Evolutionary conservation across 306 rosid species (phyloP).

Genomic region (Gleditsia sinensis): DNA sequence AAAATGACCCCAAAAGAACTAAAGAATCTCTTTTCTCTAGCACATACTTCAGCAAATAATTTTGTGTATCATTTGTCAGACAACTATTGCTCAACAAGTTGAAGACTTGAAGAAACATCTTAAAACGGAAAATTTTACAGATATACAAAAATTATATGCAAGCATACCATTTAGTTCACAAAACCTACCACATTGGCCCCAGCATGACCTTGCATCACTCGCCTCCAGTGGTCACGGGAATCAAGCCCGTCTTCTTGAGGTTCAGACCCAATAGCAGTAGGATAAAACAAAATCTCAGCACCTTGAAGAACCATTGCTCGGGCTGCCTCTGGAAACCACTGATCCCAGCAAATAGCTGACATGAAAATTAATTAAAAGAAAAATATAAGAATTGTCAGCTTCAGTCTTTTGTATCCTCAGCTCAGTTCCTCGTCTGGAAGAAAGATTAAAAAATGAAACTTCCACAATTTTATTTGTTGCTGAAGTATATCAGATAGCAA

Average conservation of each 20-base stretch:
- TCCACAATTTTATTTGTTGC: background rate
- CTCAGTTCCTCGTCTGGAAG: constrained; percentile 2
- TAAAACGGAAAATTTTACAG: constrained; percentile 4
- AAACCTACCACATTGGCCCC: constrained; percentile 85
- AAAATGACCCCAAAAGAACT: background rate
- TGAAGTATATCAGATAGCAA: background rate
- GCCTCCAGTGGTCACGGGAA: constrained; percentile 90
- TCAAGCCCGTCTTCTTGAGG: constrained; percentile 86
- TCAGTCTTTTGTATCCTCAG: constrained; percentile 23
- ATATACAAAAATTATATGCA: background rate
- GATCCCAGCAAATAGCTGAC: constrained; percentile 98
- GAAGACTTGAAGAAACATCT: background rate
- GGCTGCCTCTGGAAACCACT: constrained; percentile 99
- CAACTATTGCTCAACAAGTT: constrained; percentile 11
- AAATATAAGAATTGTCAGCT: constrained; percentile 5
- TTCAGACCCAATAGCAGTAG: constrained; percentile 97
- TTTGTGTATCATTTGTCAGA: background rate
- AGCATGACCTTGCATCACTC: constrained; percentile 99
- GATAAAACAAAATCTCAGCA: constrained; percentile 93
- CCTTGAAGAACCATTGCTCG: constrained; percentile 97
- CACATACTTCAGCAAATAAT: background rate
- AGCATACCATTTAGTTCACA: background rate
- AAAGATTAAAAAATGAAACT: constrained; percentile 16
- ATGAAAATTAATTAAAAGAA: constrained; percentile 27
- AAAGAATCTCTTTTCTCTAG: background rate